These are phyloP conservation scores for Epichloe hybrida DNA, from an alignment of 2,329 filamentous ascomycete genomes.

Conservation along the genomic window DNA sequence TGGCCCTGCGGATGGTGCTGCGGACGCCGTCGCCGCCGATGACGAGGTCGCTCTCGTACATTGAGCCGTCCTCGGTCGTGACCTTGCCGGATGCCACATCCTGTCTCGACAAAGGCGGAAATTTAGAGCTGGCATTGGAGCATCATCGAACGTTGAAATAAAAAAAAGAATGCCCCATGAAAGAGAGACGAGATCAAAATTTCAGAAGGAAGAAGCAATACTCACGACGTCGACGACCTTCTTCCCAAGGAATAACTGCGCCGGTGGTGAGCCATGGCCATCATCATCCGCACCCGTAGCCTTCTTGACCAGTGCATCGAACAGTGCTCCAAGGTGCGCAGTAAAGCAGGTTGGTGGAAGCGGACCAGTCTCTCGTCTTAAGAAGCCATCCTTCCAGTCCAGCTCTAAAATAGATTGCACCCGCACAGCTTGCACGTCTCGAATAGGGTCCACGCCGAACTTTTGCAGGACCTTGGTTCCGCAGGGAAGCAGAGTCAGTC, in stretches of 20 bases:
- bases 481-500: background rate
- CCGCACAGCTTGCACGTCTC: background rate
- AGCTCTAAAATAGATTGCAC: background rate
- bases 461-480: background rate
- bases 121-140: too few species aligned
- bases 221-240: background rate
- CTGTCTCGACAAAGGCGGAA: background rate
- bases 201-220: background rate
- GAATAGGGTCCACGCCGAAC: background rate
- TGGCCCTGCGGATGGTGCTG: too few species aligned
- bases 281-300: background rate
- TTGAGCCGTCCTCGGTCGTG: background rate
- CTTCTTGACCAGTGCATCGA: background rate
- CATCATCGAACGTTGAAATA: too few species aligned
- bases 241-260: background rate
- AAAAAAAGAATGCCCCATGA: background rate
- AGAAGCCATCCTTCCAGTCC: background rate
- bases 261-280: background rate
- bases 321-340: background rate
- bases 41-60: background rate
- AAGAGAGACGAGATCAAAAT: background rate
- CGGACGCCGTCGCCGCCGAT: background rate
- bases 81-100: background rate
- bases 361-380: background rate
- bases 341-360: background rate